These are phyloP conservation scores for Linnemannia elongata DNA, from an alignment of 192 early-diverging fungal genomes.

Conservation along the genomic window DNA sequence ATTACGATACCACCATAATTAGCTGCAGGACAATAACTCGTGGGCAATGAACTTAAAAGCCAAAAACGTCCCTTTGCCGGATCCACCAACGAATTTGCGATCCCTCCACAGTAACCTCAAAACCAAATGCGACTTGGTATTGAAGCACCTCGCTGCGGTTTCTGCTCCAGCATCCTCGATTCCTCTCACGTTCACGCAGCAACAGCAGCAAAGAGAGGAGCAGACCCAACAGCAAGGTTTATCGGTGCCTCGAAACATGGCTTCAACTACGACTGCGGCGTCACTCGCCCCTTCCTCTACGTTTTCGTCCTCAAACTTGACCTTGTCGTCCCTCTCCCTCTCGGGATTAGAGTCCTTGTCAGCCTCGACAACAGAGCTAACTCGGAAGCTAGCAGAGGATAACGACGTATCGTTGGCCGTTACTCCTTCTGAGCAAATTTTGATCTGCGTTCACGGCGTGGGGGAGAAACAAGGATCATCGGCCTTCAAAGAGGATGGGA, in stretches of 20 bases:
- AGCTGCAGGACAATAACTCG: conserved; percentile 5
- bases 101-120: conserved; percentile 15
- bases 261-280: neutral
- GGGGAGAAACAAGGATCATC: neutral
- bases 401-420: neutral
- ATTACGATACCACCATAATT: neutral
- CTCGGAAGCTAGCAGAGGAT: neutral
- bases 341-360: neutral
- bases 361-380: neutral
- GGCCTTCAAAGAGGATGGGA: neutral
- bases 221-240: neutral
- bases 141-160: conserved; percentile 16
- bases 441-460: neutral
- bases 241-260: neutral
- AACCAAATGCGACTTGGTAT: conserved; percentile 19
- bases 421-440: neutral
- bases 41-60: neutral
- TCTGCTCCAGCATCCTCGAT: neutral
- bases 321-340: neutral
- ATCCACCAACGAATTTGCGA: conserved; percentile 14
- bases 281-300: neutral
- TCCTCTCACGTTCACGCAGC: too few relatives aligned
- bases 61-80: conserved; percentile 17
- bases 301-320: neutral
- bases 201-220: neutral